phyloP scores from a whole-genome alignment of 352 stramenopile genomes.

The Globisporangium ultimum region DNA sequence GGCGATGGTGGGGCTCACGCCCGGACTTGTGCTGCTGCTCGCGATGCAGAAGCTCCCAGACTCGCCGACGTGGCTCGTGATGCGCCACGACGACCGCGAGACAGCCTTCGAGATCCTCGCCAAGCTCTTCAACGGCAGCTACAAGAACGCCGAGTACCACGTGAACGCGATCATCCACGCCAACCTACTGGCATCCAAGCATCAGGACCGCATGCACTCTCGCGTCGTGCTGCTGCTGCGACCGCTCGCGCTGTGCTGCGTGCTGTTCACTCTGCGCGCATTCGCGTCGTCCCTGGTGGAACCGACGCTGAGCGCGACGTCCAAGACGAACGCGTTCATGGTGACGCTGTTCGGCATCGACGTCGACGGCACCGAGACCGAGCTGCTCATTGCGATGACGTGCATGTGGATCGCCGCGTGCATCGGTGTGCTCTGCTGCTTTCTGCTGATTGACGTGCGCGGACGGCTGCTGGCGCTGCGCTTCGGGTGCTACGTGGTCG shows the following conservation, averaged over 20 bases:
- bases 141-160: slow-evolving; percentile 54
- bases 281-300: slow-evolving; percentile 47
- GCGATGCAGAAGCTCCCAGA: slow-evolving; percentile 68
- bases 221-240: slow-evolving; percentile 53
- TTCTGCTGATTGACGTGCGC: slow-evolving; percentile 65
- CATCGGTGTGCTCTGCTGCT: slow-evolving; percentile 47
- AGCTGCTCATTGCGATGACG: slow-evolving; percentile 40
- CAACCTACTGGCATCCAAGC: slow-evolving; percentile 39
- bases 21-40: slow-evolving; percentile 49
- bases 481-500: slow-evolving; percentile 55
- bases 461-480: slow-evolving; percentile 50
- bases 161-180: slow-evolving; percentile 78
- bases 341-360: slow-evolving; percentile 61
- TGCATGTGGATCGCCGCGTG: slow-evolving; percentile 39
- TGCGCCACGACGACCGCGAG: slow-evolving; percentile 65
- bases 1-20: slow-evolving; percentile 44
- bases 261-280: slow-evolving; percentile 48
- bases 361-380: slow-evolving; percentile 47
- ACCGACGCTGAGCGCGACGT: slow-evolving; percentile 45
- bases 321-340: slow-evolving; percentile 31
- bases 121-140: slow-evolving; percentile 46
- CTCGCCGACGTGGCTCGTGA: slow-evolving; percentile 77
- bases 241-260: slow-evolving; percentile 51
- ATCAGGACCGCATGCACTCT: slow-evolving; percentile 44
- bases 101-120: slow-evolving; percentile 60